These are phyloP conservation scores for Calonectria henricotiae DNA, from an alignment of 2,329 filamentous ascomycete species.

Conservation along the genomic window DNA sequence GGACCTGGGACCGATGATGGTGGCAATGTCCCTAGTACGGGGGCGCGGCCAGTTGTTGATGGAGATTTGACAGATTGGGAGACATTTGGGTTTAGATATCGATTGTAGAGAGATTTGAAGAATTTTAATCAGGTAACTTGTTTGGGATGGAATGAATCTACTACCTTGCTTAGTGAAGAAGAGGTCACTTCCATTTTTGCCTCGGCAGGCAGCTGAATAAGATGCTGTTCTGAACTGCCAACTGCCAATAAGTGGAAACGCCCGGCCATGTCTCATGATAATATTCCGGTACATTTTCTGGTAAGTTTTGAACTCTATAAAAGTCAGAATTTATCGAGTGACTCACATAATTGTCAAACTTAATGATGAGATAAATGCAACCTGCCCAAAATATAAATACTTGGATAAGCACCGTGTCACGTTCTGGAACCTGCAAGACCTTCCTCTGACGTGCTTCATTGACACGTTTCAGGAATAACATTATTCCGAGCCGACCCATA, in stretches of 20 bases:
- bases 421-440: constrained; percentile 5
- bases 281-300: too few relatives aligned
- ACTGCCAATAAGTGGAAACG: neutral
- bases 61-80: constrained; percentile 76
- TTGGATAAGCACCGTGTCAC: neutral
- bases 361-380: neutral
- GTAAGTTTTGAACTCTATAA: neutral
- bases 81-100: constrained; percentile 73
- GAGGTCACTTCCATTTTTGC: neutral
- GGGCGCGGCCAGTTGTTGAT: constrained; percentile 53
- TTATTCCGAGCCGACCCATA: constrained; percentile 19
- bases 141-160: too few relatives aligned
- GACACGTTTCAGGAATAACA: constrained; percentile 16
- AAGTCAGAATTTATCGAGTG: neutral
- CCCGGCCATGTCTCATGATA: neutral
- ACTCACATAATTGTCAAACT: neutral
- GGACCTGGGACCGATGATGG: constrained; percentile 50
- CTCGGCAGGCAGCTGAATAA: neutral
- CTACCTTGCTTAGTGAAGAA: too few relatives aligned
- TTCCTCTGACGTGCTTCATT: neutral
- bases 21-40: constrained; percentile 46
- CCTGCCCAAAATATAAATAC: constrained; percentile 1
- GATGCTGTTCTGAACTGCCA: neutral
- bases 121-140: neutral
- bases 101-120: constrained; percentile 56